Conservation (phyloP, 208 protist species). For the Leishmania tropica region DNA sequence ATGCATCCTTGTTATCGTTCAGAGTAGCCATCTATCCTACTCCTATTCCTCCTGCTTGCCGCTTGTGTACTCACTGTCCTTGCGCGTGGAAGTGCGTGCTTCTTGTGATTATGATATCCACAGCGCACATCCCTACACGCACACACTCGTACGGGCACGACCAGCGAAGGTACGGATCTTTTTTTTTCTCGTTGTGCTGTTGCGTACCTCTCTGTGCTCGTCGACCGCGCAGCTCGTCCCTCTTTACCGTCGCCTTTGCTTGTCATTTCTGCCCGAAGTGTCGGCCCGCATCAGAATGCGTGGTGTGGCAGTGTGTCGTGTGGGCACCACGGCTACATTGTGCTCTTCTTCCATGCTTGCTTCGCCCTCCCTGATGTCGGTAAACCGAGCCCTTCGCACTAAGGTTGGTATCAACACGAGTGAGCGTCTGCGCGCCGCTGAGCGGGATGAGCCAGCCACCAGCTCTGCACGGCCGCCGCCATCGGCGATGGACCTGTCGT, state of each 20-base stretch:
- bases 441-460: conserved; percentile 24
- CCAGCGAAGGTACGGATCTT: not conserved
- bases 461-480: conserved; percentile 30
- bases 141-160: not conserved
- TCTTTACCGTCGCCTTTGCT: too few relatives aligned
- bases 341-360: not conserved
- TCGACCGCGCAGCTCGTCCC: not conserved
- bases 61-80: not conserved
- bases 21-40: not conserved
- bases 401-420: conserved; percentile 18
- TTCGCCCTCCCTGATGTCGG: not conserved
- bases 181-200: not conserved
- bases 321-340: not conserved
- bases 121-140: not conserved
- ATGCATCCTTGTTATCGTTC: not conserved
- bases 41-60: not conserved
- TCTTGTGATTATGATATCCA: not conserved
- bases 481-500: conserved; percentile 31
- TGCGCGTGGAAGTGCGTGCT: not conserved
- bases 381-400: conserved; percentile 11
- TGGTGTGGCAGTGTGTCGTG: not conserved
- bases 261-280: not conserved
- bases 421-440: conserved; percentile 17
- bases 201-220: not conserved
- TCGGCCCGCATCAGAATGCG: not conserved